These are phyloP conservation scores for Aspergillus funiculosus DNA, from an alignment of 495 filamentous ascomycete genomes.

Conservation along the genomic window DNA sequence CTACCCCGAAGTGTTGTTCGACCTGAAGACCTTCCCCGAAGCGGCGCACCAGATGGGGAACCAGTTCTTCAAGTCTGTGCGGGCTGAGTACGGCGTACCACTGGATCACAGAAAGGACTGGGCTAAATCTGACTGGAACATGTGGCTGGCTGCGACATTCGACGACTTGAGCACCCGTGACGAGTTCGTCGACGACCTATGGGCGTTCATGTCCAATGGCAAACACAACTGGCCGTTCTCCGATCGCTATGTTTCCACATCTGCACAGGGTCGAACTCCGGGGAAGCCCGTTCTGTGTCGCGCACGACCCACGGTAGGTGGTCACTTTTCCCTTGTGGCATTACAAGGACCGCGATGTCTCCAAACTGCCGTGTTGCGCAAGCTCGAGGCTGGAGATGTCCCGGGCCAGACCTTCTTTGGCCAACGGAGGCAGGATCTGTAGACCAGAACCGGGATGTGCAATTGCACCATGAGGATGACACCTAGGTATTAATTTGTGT, in stretches of 20 bases:
- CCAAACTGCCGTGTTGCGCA: conserved; percentile 16
- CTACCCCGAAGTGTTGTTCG: conserved; percentile 42
- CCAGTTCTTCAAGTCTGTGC: conserved; percentile 34
- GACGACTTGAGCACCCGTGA: conserved; percentile 23
- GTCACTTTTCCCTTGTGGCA: conserved; percentile 50
- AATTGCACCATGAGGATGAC: too few species aligned
- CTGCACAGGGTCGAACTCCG: conserved; percentile 32
- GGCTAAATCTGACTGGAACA: conserved; percentile 50
- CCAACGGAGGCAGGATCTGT: conserved; percentile 18
- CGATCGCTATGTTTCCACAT: conserved; percentile 40
- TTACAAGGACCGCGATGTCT: conserved; percentile 32
- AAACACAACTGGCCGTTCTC: conserved; percentile 46
- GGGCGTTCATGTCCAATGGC: conserved; percentile 44
- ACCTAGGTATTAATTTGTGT: too few species aligned
- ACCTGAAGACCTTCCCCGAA: conserved; percentile 35
- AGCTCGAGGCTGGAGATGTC: neutral
- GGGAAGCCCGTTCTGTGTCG: conserved; percentile 37
- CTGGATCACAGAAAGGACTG: conserved; percentile 41
- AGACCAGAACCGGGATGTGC: neutral
- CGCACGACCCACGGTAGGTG: conserved; percentile 53
- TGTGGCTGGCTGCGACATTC: conserved; percentile 40
- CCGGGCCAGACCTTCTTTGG: too few species aligned
- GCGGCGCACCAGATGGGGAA: conserved; percentile 35
- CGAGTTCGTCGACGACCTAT: conserved; percentile 39
- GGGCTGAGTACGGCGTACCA: conserved; percentile 39